Base-by-base conservation (phyloP, 257 asterid species). In the Perilla frutescens region DNA sequence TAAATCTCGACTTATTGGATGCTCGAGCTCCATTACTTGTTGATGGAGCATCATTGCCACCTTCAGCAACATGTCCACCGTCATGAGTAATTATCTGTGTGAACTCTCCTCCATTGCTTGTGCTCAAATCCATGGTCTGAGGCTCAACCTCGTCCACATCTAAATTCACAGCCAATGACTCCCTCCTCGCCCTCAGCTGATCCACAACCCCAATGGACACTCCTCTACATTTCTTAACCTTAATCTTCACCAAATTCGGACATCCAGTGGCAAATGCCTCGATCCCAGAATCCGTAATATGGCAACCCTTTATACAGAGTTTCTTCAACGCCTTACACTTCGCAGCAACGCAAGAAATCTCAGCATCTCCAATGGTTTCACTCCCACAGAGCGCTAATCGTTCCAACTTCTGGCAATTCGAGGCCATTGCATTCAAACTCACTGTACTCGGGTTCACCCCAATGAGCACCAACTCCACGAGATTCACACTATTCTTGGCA, bases 351-450 rank as follows among this genome's bases (percentile, higher is more conserved):
- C 91, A 88, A 3, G 90, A 81, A 72, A 92, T 83, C 84, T 92
- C 98, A 10, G 85, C 75, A 81, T 92, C 98, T 44, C 96, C 96
- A 65, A 90, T 84, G 11, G 92, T 87, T 73, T 90, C 98, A n/a
- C 98, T 92, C 51, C 94, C 98, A 76, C 98, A 92, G 20, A 92
- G 89, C 0, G 98, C 98, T 84, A 90, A 82, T 63, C 98, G 82
- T 51, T 92, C 98, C 84, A 92, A 32, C 80, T 88, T 90, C 65
- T 83, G 84, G 64, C 98, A 90, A 66, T 87, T 84, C 5, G 88
- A 81, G 8, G 96, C 92, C 56, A 92, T 76, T 0, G 89, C 92
- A 73, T 77, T 80, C 72, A 92, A 79, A 31, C 96, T 85, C 37
- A 81, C 74, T 2, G 88, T 69, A 8, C 84, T 88, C 1, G 96